phyloP scores from a whole-genome alignment of 768 basidiomycete species.

The Boletus huronensis region DNA sequence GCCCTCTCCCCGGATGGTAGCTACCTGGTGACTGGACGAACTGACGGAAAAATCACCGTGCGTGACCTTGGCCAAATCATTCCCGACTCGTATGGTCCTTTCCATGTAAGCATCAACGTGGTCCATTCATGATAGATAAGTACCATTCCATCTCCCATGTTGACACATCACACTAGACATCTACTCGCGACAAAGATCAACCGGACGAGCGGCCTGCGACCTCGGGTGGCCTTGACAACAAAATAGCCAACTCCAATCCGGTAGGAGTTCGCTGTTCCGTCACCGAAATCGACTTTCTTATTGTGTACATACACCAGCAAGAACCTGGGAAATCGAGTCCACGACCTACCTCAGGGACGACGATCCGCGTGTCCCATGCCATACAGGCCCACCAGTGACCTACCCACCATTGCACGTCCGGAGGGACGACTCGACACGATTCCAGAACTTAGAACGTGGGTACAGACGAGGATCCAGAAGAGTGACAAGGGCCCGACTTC shows the following conservation, averaged over 20 bases:
- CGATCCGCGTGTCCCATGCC: neutral
- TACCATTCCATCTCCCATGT: too few species aligned
- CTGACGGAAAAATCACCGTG: neutral
- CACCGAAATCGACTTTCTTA: too few species aligned
- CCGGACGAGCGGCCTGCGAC: neutral
- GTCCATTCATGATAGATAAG: neutral
- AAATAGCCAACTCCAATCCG: too few species aligned
- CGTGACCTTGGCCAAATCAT: neutral
- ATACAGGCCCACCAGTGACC: neutral
- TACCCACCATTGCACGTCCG: too few species aligned
- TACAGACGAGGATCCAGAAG: neutral
- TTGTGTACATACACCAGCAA: neutral
- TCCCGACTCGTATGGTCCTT: neutral
- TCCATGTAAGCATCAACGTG: neutral
- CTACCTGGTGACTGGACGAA: neutral
- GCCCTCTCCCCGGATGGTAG: neutral
- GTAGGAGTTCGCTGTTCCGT: too few species aligned
- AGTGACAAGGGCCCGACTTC: neutral
- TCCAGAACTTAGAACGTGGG: neutral
- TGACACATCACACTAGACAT: neutral
- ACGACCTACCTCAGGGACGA: neutral
- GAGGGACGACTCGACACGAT: neutral
- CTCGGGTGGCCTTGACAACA: too few species aligned
- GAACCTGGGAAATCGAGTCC: neutral
- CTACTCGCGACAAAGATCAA: neutral